Percentiles rank a stretch among this genome's conserved stretches.
Evolutionary conservation across 768 basidiomycete genomes (phyloP).

Genomic region (Tulasnella sp.): DNA sequence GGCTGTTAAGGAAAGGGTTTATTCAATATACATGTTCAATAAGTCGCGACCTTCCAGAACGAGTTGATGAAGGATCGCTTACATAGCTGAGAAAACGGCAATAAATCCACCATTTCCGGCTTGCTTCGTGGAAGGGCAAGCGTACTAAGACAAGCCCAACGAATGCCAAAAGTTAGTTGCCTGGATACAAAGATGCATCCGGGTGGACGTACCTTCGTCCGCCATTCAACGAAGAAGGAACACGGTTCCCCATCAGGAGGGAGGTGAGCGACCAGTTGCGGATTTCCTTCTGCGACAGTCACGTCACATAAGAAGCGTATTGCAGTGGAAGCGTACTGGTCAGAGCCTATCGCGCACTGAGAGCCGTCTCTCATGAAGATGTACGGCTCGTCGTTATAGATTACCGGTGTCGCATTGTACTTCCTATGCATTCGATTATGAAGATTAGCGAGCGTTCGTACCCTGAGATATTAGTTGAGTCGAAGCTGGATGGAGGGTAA

Average conservation of each 20-base stretch:
- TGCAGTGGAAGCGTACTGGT: conserved; percentile 46
- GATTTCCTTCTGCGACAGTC: conserved; percentile 42
- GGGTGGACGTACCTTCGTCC: conserved; percentile 49
- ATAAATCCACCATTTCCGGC: conserved; percentile 43
- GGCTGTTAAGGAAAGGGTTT: conserved; percentile 28
- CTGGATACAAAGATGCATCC: neutral
- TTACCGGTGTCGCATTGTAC: conserved; percentile 50
- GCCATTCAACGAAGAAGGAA: conserved; percentile 75
- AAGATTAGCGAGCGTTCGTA: too few relatives aligned
- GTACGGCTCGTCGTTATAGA: conserved; percentile 43
- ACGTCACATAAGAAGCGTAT: conserved; percentile 71
- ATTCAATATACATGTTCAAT: neutral
- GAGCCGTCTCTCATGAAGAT: conserved; percentile 54
- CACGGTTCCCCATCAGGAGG: conserved; percentile 47
- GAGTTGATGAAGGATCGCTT: conserved; percentile 25
- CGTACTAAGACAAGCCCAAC: conserved; percentile 35
- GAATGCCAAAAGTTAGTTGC: neutral
- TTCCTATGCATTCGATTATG: conserved; percentile 25
- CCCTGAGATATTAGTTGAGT: too few relatives aligned
- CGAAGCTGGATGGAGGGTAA: too few relatives aligned
- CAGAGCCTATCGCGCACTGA: conserved; percentile 38
- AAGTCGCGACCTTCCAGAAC: too few relatives aligned
- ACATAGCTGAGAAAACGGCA: conserved; percentile 49
- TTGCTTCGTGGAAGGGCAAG: conserved; percentile 55
- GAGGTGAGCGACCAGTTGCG: conserved; percentile 52